Percentiles rank a stretch among this genome's conserved stretches.
These are phyloP conservation scores for Colletotrichum sansevieriae DNA, from an alignment of 2,329 filamentous ascomycete genomes.

Conservation along the genomic window DNA sequence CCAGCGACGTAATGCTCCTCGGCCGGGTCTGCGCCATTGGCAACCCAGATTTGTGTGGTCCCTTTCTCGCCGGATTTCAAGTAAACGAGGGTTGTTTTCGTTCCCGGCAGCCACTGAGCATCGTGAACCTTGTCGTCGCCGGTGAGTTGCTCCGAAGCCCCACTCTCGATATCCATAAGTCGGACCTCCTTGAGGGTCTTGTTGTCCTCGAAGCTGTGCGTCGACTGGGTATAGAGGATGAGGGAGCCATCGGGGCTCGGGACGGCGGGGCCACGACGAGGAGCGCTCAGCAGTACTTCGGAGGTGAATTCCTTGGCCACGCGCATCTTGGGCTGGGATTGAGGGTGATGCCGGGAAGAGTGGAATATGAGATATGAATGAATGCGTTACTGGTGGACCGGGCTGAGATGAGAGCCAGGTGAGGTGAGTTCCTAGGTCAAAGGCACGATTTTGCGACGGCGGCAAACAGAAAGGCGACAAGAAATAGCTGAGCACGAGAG, in stretches of 20 bases:
- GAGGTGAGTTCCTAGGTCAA: too few relatives aligned
- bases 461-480: too few relatives aligned
- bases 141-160: slow-evolving; percentile 46
- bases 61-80: slow-evolving; percentile 49
- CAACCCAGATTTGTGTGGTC: slow-evolving; percentile 49
- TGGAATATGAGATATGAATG: slow-evolving; percentile 13
- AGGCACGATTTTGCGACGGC: too few relatives aligned
- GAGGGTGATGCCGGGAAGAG: slow-evolving; percentile 12
- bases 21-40: slow-evolving; percentile 43
- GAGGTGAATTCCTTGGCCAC: slow-evolving; percentile 48
- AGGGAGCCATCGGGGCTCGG: slow-evolving; percentile 56
- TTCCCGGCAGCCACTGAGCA: slow-evolving; percentile 53
- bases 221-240: slow-evolving; percentile 56
- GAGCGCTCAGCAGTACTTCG: slow-evolving; percentile 49
- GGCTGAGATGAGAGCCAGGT: too few relatives aligned
- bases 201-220: slow-evolving; percentile 51
- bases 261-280: slow-evolving; percentile 51
- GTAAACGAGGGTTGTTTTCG: slow-evolving; percentile 49
- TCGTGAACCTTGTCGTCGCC: slow-evolving; percentile 49
- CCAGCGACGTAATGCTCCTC: slow-evolving; percentile 46
- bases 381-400: background rate
- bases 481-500: too few relatives aligned
- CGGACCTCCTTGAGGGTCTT: slow-evolving; percentile 51
- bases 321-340: slow-evolving; percentile 38
- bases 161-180: slow-evolving; percentile 50